Conservation (phyloP, 129 eudicot genomes). For the Tagetes erecta region DNA sequence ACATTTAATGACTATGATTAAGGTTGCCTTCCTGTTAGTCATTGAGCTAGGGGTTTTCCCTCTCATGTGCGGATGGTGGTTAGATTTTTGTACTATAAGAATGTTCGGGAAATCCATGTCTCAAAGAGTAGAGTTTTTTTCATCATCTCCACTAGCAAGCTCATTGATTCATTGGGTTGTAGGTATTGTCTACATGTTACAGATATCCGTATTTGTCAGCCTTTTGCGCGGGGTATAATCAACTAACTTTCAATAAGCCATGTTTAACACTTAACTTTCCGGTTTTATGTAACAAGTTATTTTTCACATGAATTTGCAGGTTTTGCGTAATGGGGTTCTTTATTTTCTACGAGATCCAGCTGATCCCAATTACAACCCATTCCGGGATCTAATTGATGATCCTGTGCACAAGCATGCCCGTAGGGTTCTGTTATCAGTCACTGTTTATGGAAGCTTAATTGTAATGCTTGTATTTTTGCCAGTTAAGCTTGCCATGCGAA, state of each 20-base stretch:
- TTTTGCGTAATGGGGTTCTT: constrained; percentile 83
- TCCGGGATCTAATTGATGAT: constrained; percentile 91
- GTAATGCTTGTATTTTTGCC: constrained; percentile 94
- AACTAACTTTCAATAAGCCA: neutral
- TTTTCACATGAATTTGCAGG: constrained; percentile 41
- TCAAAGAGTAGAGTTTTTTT: constrained; percentile 81
- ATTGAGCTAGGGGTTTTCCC: constrained; percentile 95
- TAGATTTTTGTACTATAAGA: constrained; percentile 84
- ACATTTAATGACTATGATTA: constrained; percentile 87
- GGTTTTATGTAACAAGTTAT: neutral
- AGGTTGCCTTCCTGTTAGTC: constrained; percentile 90
- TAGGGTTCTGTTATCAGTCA: constrained; percentile 81
- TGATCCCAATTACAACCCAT: constrained; percentile 94
- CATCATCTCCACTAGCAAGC: constrained; percentile 87
- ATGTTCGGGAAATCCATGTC: constrained; percentile 89
- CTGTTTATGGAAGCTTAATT: constrained; percentile 91
- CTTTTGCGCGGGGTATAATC: constrained; percentile 90
- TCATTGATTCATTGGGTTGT: constrained; percentile 95
- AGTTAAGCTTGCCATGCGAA: constrained; percentile 90
- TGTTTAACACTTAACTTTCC: neutral
- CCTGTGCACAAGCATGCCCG: constrained; percentile 99
- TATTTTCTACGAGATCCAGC: constrained; percentile 96
- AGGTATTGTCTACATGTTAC: constrained; percentile 93
- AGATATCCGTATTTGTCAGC: constrained; percentile 90
- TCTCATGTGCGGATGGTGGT: constrained; percentile 99